Base-by-base conservation (phyloP, 78 protist genomes). In the slime mould (Dictyostelium discoideum) region DNA sequence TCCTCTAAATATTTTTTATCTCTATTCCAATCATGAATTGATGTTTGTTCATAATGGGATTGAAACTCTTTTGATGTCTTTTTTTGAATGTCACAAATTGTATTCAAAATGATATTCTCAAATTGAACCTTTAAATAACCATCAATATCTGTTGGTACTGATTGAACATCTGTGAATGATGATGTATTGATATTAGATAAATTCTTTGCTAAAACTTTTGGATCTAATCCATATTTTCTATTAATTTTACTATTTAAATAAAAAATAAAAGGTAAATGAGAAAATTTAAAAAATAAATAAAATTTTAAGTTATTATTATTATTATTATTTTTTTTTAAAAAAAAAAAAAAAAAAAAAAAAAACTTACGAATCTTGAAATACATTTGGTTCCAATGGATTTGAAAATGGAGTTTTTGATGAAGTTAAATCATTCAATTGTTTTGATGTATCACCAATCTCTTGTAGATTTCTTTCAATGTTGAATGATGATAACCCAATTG, bases 1-100 rank as follows among this genome's bases (percentile, higher is more conserved):
- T 90, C 95, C 18, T 90, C 95, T 26, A 90, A 29, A 40, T 20
- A 32, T 32, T 83, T 90, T 50, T 90, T 90, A 37, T 90, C 95
- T 48, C 60, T 48, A 46, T 29, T 73, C 95, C 95, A 90, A 74
- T 90, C 95, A 7, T 18, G 8, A 11, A 82, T 37, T 7, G 84
- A 72, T 29, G 89, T 26, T 26, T 60, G 46, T 26, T 90, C 86
- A 32, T 82, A 82, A 32, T 82, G 84, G 0, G n/a, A 26, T 69
- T 67, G 76, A 83, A 90, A 90, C 37, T 90, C 88, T 50, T 82
- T 80, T 9, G 20, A 24, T 14, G 95, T 82, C 39, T 73, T 80
- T 65, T 90, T 90, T 50, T 90, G 95, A 18, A 82, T 85, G 1
- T 90, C 88, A 32, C 85, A 37, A 29, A 90, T 90, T 6, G 95